Conservation (phyloP, 2,329 filamentous ascomycete species). For the Aspergillaceae sp. region DNA sequence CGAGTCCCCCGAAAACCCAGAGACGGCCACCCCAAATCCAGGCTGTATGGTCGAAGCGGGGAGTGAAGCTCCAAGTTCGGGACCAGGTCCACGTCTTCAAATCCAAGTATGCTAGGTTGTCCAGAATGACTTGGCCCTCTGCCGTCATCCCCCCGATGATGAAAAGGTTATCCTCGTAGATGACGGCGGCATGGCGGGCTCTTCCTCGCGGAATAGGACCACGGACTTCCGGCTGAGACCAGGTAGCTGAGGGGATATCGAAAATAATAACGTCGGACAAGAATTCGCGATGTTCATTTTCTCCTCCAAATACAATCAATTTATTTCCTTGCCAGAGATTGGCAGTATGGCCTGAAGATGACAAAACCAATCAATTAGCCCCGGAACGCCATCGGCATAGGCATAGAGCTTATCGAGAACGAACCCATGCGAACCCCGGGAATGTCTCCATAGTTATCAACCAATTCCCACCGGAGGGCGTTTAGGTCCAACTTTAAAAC, state of each 20-base stretch:
- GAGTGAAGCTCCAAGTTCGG: slow-evolving; percentile 87
- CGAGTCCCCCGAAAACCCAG: slow-evolving; percentile 93
- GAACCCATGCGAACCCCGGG: slow-evolving; percentile 92
- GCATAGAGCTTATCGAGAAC: slow-evolving; percentile 14
- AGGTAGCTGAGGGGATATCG: slow-evolving; percentile 86
- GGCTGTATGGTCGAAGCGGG: slow-evolving; percentile 87
- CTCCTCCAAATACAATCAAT: slow-evolving; percentile 91
- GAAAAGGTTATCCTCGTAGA: slow-evolving; percentile 94
- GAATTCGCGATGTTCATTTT: slow-evolving; percentile 95
- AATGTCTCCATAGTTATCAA: slow-evolving; percentile 98
- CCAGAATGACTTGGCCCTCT: slow-evolving; percentile 81
- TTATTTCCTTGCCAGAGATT: slow-evolving; percentile 91
- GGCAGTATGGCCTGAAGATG: slow-evolving; percentile 69
- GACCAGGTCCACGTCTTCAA: slow-evolving; percentile 98
- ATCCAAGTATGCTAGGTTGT: slow-evolving; percentile 94
- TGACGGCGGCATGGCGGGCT: slow-evolving; percentile 83
- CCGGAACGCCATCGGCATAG: slow-evolving; percentile 4
- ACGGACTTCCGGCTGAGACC: slow-evolving; percentile 82
- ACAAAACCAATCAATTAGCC: neutral
- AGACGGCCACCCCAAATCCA: slow-evolving; percentile 89
- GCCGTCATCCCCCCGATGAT: slow-evolving; percentile 93
- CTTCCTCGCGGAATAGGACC: slow-evolving; percentile 81
- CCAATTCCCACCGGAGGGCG: slow-evolving; percentile 85
- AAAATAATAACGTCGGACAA: slow-evolving; percentile 94
- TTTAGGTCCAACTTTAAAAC: slow-evolving; percentile 80